These are phyloP conservation scores for Thermochaetoides thermophila DNA, from an alignment of 495 filamentous ascomycete genomes.

Conservation along the genomic window DNA sequence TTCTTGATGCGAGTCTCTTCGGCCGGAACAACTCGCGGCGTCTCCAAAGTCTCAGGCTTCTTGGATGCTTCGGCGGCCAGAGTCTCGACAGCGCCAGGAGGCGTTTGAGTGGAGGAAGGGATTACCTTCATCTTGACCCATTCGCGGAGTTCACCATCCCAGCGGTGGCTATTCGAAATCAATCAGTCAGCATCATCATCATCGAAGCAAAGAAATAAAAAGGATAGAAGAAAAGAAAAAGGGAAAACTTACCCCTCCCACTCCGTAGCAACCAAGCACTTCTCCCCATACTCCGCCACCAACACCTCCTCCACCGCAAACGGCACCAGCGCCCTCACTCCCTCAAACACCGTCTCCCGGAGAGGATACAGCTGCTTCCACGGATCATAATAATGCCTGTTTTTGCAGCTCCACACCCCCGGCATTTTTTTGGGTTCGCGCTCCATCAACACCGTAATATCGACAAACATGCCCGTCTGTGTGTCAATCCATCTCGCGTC, in stretches of 20 bases:
- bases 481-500: slow-evolving; percentile 77
- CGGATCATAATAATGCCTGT: slow-evolving; percentile 55
- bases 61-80: too few relatives aligned
- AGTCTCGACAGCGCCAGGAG: too few relatives aligned
- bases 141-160: slow-evolving; percentile 29
- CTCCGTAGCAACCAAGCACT: slow-evolving; percentile 45
- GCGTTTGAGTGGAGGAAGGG: too few relatives aligned
- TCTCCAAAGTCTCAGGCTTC: too few relatives aligned
- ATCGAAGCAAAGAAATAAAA: background rate
- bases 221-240: background rate
- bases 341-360: slow-evolving; percentile 65
- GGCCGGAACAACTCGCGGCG: too few relatives aligned
- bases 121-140: slow-evolving; percentile 33
- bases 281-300: slow-evolving; percentile 56
- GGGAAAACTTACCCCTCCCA: slow-evolving; percentile 43
- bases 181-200: slow-evolving; percentile 2
- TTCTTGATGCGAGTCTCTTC: too few relatives aligned
- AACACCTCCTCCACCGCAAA: slow-evolving; percentile 60
- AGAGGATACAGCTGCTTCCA: slow-evolving; percentile 69
- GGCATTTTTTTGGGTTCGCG: slow-evolving; percentile 42
- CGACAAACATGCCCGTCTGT: slow-evolving; percentile 65
- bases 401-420: slow-evolving; percentile 70
- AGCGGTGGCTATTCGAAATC: slow-evolving; percentile 25
- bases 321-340: slow-evolving; percentile 57
- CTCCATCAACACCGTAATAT: slow-evolving; percentile 70